A percentile compares a stretch with the other conserved stretches of the same genome.
phyloP scores from a whole-genome alignment of 1,284 basidiomycete species.

The Cerrena zonata region DNA sequence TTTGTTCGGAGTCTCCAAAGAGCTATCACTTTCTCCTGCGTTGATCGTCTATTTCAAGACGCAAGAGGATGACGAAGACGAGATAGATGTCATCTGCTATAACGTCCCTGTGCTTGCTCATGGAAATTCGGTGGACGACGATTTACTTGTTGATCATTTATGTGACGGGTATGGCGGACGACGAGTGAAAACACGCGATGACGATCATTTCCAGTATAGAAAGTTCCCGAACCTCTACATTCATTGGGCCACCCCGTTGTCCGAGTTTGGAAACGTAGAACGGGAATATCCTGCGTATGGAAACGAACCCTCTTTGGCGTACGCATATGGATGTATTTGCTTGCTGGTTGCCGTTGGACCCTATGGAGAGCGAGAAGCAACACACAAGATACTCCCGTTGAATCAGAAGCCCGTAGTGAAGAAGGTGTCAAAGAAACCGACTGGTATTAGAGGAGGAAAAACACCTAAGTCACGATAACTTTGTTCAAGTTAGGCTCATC shows the following conservation, averaged over 20 bases:
- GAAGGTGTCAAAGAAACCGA: not conserved
- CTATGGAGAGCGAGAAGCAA: not conserved
- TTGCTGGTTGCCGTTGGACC: constrained; percentile 1
- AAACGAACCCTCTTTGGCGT: not conserved
- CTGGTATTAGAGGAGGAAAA: too few species aligned
- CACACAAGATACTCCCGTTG: not conserved
- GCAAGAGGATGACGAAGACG: not conserved
- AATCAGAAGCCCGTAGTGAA: not conserved
- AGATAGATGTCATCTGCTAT: not conserved
- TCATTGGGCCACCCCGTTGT: not conserved
- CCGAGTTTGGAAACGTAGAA: not conserved
- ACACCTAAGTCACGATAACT: too few species aligned
- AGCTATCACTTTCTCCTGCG: constrained; percentile 1
- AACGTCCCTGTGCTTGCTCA: not conserved
- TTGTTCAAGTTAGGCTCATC: too few species aligned
- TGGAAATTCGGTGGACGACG: not conserved
- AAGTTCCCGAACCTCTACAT: not conserved
- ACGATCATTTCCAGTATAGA: not conserved
- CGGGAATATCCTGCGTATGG: not conserved
- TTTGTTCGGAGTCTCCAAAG: constrained; percentile 4
- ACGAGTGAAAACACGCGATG: not conserved
- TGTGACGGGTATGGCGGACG: not conserved
- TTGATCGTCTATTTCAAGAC: constrained; percentile 1
- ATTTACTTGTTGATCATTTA: not conserved
- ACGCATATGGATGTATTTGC: not conserved